A percentile compares a stretch with the other conserved stretches of the same genome.
Conservation (phyloP, 805 yeast species). For the Saturnispora hagleri region DNA sequence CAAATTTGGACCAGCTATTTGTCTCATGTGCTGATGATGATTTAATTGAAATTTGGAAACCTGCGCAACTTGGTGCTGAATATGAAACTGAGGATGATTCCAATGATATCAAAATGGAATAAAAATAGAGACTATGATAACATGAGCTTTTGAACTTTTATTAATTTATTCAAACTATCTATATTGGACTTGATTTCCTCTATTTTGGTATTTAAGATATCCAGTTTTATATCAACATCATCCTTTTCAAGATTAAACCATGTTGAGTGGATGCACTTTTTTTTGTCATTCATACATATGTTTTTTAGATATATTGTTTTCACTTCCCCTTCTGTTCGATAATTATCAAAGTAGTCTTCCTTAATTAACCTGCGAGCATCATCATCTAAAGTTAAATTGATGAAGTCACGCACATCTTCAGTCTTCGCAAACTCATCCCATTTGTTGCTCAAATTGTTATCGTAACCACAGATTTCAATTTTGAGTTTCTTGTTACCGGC, state of each 20-base stretch:
- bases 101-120: slow-evolving; percentile 3
- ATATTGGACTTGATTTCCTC: slow-evolving; percentile 15
- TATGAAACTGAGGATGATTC: slow-evolving; percentile 30
- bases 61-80: slow-evolving; percentile 39
- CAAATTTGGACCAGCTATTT: slow-evolving; percentile 44
- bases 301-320: slow-evolving; percentile 12
- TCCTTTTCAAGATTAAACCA: slow-evolving; percentile 28
- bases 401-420: slow-evolving; percentile 9
- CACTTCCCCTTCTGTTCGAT: slow-evolving; percentile 7
- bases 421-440: slow-evolving; percentile 18
- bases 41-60: slow-evolving; percentile 69
- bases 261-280: slow-evolving; percentile 45
- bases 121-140: slow-evolving; percentile 7
- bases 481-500: slow-evolving; percentile 24
- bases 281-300: slow-evolving; percentile 43
- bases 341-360: slow-evolving; percentile 11
- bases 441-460: slow-evolving; percentile 18
- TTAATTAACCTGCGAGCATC: slow-evolving; percentile 10
- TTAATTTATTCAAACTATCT: slow-evolving; percentile 23
- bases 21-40: slow-evolving; percentile 71
- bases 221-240: slow-evolving; percentile 30
- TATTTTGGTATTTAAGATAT: slow-evolving; percentile 8
- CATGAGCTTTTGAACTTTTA: slow-evolving; percentile 28
- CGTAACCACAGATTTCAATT: slow-evolving; percentile 48
- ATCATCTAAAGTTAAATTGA: slow-evolving; percentile 7